These are phyloP conservation scores for Parasitella parasitica DNA, from an alignment of 371 early-diverging fungal genomes.

Conservation along the genomic window DNA sequence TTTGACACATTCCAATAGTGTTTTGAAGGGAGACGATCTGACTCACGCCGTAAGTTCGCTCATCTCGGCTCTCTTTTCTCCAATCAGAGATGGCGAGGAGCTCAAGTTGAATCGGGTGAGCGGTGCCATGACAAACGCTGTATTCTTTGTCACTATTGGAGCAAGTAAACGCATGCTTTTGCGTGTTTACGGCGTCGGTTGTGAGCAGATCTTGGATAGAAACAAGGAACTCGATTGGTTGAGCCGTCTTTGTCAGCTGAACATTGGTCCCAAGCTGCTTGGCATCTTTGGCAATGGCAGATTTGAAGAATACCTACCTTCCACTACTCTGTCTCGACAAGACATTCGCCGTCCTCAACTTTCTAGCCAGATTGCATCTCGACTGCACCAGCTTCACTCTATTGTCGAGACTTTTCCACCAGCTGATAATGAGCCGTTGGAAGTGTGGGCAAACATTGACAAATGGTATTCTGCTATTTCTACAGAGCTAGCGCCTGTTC, in stretches of 20 bases:
- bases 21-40: conserved; percentile 35
- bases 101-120: conserved; percentile 62
- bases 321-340: conserved; percentile 65
- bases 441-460: conserved; percentile 69
- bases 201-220: conserved; percentile 75
- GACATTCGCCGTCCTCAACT: conserved; percentile 67
- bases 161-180: conserved; percentile 53
- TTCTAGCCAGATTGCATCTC: conserved; percentile 74
- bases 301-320: conserved; percentile 83
- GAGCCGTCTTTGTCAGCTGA: conserved; percentile 62
- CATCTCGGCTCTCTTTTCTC: conserved; percentile 23
- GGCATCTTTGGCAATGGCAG: conserved; percentile 89
- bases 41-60: conserved; percentile 19
- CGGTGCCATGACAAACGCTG: conserved; percentile 89
- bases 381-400: conserved; percentile 74
- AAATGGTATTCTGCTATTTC: conserved; percentile 50
- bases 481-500: conserved; percentile 7
- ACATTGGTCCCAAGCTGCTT: conserved; percentile 79
- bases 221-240: conserved; percentile 82
- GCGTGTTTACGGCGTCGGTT: conserved; percentile 79
- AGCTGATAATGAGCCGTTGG: conserved; percentile 27
- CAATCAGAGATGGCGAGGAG: conserved; percentile 29
- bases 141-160: conserved; percentile 67
- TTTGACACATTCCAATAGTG: conserved; percentile 7
- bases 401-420: conserved; percentile 69